phyloP scores from a whole-genome alignment of 2,329 filamentous ascomycete genomes.

The Pseudocercospora eumusae region DNA sequence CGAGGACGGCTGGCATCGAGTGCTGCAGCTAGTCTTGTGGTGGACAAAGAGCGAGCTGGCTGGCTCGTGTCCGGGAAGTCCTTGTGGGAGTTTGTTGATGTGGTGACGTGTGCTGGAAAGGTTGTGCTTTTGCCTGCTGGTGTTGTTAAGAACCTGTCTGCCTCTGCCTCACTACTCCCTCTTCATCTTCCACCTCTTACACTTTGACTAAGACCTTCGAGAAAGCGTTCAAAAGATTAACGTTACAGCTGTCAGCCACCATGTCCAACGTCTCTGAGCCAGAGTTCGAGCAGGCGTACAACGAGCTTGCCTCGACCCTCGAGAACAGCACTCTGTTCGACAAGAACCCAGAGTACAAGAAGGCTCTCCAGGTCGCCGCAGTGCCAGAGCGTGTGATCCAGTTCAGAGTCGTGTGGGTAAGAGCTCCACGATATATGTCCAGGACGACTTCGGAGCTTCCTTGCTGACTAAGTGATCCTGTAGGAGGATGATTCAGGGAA shows the following conservation, averaged over 20 bases:
- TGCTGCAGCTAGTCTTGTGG: conserved; percentile 1
- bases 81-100: conserved; percentile 5
- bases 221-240: not conserved
- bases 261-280: conserved; percentile 80
- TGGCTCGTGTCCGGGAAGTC: conserved; percentile 3
- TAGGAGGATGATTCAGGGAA: conserved; percentile 73
- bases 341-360: conserved; percentile 92
- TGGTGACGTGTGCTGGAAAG: not conserved
- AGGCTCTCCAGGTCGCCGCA: conserved; percentile 80
- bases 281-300: conserved; percentile 98
- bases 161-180: conserved; percentile 2
- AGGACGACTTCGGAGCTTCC: no score
- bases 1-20: not conserved
- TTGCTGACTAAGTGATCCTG: no score
- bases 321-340: conserved; percentile 91
- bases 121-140: conserved; percentile 1
- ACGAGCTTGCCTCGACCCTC: conserved; percentile 88
- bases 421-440: no score
- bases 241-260: no score
- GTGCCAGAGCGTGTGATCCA: conserved; percentile 95
- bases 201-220: not conserved
- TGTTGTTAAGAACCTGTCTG: not conserved
- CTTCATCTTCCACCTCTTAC: not conserved
- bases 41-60: no score
- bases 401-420: conserved; percentile 90